phyloP scores from a whole-genome alignment of 805 yeast genomes.

The Metschnikowia dekortorum region DNA sequence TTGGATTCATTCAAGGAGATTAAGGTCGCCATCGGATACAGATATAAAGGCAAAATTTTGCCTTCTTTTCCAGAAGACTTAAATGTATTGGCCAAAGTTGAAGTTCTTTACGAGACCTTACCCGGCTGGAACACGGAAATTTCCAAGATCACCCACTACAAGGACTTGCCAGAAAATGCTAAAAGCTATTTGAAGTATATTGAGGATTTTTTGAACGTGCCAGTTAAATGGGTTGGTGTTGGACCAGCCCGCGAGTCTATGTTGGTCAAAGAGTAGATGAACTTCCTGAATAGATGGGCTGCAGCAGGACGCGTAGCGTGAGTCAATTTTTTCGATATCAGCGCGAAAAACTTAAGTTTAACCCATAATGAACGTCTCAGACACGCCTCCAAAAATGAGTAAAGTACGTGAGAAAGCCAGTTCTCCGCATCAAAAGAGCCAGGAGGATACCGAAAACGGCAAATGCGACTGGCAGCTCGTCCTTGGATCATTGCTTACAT shows the following conservation, averaged over 20 bases:
- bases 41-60: slow-evolving; percentile 69
- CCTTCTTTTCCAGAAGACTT: slow-evolving; percentile 92
- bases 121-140: slow-evolving; percentile 94
- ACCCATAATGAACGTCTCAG: too few relatives aligned
- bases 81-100: slow-evolving; percentile 75
- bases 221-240: slow-evolving; percentile 95
- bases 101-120: slow-evolving; percentile 83
- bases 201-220: slow-evolving; percentile 79
- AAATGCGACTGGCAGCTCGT: slow-evolving; percentile 1
- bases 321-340: not conserved
- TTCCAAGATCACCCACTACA: slow-evolving; percentile 62
- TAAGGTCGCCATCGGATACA: slow-evolving; percentile 81
- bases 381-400: not conserved
- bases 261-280: slow-evolving; percentile 51
- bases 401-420: not conserved
- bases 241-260: slow-evolving; percentile 96
- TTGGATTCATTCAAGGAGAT: slow-evolving; percentile 86
- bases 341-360: slow-evolving; percentile 1
- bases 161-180: slow-evolving; percentile 84
- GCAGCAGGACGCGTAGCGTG: not conserved
- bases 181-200: slow-evolving; percentile 78
- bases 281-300: not conserved
- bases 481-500: slow-evolving; percentile 8
- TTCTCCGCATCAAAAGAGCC: not conserved
- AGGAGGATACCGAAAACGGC: not conserved